Conservation (phyloP, 352 stramenopile genomes). For the Pythium brachiatum region DNA sequence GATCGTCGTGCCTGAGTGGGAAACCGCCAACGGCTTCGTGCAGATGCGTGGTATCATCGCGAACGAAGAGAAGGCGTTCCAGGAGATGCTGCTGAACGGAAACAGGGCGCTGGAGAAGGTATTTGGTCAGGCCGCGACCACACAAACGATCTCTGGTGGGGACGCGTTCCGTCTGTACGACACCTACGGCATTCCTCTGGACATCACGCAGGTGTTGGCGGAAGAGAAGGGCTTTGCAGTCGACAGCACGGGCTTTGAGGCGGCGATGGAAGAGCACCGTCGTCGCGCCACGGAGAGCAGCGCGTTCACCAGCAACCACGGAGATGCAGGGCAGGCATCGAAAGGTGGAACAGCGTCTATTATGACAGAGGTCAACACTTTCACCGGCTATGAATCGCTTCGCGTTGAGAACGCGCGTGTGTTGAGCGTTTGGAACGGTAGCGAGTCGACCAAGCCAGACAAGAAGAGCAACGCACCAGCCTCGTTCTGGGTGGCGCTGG, state of each 20-base stretch:
- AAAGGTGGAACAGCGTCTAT: neutral
- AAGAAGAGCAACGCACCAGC: slow-evolving; percentile 6
- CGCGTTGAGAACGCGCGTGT: slow-evolving; percentile 33
- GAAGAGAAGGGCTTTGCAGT: slow-evolving; percentile 57
- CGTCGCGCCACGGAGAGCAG: slow-evolving; percentile 44
- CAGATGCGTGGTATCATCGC: slow-evolving; percentile 67
- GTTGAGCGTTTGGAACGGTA: slow-evolving; percentile 32
- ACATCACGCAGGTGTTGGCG: slow-evolving; percentile 70
- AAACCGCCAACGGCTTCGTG: slow-evolving; percentile 30
- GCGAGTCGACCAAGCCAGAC: neutral
- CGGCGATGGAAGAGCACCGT: slow-evolving; percentile 47
- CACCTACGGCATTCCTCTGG: slow-evolving; percentile 73
- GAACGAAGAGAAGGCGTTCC: slow-evolving; percentile 73
- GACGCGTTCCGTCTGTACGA: slow-evolving; percentile 76
- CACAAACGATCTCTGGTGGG: slow-evolving; percentile 35
- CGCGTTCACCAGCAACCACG: slow-evolving; percentile 32
- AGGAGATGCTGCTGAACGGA: slow-evolving; percentile 66
- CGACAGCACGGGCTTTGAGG: slow-evolving; percentile 52
- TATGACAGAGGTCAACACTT: slow-evolving; percentile 23
- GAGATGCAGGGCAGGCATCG: neutral
- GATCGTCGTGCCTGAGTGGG: slow-evolving; percentile 50
- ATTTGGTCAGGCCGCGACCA: slow-evolving; percentile 28
- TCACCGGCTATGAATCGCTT: slow-evolving; percentile 63
- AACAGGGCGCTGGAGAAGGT: slow-evolving; percentile 60
- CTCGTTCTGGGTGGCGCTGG: slow-evolving; percentile 42